phyloP scores from a whole-genome alignment of 208 protist genomes.

The Angomonas deanei region DNA sequence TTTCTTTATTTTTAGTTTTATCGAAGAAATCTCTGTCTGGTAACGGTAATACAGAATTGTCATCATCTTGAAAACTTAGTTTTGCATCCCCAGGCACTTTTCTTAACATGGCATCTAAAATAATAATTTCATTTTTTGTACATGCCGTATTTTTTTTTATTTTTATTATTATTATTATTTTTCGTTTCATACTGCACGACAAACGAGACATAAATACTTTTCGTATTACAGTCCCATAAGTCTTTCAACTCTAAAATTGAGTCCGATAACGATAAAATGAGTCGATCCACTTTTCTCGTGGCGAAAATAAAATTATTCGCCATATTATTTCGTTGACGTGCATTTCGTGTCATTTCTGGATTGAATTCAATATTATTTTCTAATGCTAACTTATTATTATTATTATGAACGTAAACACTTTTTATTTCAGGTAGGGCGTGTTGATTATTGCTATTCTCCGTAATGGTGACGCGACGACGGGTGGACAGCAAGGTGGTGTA shows the following conservation, averaged over 20 bases:
- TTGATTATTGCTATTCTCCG: too few relatives aligned
- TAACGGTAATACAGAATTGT: not conserved
- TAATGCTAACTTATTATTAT: too few relatives aligned
- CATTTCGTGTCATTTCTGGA: too few relatives aligned
- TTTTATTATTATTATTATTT: not conserved
- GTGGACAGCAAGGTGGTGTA: too few relatives aligned
- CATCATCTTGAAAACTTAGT: not conserved
- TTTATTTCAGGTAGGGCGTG: too few relatives aligned
- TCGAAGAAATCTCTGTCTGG: not conserved
- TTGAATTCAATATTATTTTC: too few relatives aligned
- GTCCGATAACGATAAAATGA: conserved; percentile 29
- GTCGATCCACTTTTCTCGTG: conserved; percentile 21
- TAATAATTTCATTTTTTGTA: conserved; percentile 41
- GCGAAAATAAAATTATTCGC: too few relatives aligned
- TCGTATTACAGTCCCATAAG: conserved; percentile 81
- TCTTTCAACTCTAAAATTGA: conserved; percentile 37
- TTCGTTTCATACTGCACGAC: conserved; percentile 45
- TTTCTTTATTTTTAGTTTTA: conserved; percentile 1
- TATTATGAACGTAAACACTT: too few relatives aligned
- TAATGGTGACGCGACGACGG: too few relatives aligned
- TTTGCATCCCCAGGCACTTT: not conserved
- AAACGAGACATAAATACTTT: conserved; percentile 55
- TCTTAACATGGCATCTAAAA: conserved; percentile 51
- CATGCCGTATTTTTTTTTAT: not conserved
- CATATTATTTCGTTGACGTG: too few relatives aligned